phyloP scores from a whole-genome alignment of 2,329 filamentous ascomycete species.

The Talaromyces sp. region DNA sequence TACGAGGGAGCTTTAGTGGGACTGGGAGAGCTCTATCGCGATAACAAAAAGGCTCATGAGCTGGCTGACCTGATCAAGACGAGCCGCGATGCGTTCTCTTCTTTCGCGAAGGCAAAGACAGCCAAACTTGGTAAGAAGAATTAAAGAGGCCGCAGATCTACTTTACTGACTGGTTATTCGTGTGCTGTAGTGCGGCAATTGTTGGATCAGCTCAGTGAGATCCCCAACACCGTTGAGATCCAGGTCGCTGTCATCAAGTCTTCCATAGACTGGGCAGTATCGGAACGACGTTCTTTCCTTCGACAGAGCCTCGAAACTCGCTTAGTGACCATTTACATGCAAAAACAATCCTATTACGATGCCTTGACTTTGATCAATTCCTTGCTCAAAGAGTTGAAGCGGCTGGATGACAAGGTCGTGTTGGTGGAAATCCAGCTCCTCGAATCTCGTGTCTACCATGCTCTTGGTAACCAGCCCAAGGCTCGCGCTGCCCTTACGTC shows the following conservation, averaged over 20 bases:
- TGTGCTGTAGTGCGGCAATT: constrained; percentile 78
- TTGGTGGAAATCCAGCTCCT: constrained; percentile 96
- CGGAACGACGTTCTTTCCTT: constrained; percentile 90
- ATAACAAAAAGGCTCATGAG: constrained; percentile 72
- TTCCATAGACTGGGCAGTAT: constrained; percentile 98
- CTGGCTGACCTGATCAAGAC: constrained; percentile 85
- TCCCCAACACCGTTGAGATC: constrained; percentile 89
- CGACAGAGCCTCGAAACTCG: constrained; percentile 97
- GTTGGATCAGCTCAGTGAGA: constrained; percentile 88
- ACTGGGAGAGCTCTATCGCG: constrained; percentile 86
- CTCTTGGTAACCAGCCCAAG: constrained; percentile 93
- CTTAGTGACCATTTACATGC: constrained; percentile 90
- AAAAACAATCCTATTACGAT: constrained; percentile 96
- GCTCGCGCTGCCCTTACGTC: constrained; percentile 90
- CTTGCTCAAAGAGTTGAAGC: constrained; percentile 92
- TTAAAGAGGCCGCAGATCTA: background rate
- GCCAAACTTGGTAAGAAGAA: constrained; percentile 80
- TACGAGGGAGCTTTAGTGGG: constrained; percentile 87
- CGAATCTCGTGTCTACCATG: constrained; percentile 95
- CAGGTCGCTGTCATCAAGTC: constrained; percentile 96
- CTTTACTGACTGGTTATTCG: constrained; percentile 9
- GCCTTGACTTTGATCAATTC: constrained; percentile 94
- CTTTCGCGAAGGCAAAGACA: constrained; percentile 98
- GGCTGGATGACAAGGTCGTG: constrained; percentile 96
- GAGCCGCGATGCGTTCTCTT: constrained; percentile 85